These are phyloP conservation scores for Isabelozyma pseudorhagii DNA, from an alignment of 805 yeast genomes.

Conservation along the genomic window DNA sequence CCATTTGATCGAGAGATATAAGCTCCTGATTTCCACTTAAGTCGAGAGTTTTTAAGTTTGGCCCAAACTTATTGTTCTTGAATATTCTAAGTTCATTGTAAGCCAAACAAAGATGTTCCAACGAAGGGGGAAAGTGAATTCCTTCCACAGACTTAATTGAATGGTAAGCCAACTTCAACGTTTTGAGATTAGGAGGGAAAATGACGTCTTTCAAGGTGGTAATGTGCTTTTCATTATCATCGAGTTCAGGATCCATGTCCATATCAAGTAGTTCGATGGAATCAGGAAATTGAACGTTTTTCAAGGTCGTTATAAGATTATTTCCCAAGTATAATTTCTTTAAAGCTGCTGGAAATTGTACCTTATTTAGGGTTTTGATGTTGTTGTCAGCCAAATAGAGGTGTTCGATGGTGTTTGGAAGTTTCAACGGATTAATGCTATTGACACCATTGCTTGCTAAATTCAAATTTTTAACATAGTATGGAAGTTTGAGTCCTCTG, in stretches of 20 bases:
- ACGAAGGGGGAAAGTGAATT: slow-evolving; percentile 34
- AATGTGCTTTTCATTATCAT: slow-evolving; percentile 40
- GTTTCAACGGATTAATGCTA: slow-evolving; percentile 42
- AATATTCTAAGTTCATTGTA: slow-evolving; percentile 38
- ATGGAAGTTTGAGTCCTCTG: slow-evolving; percentile 40
- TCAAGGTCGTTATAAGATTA: slow-evolving; percentile 41
- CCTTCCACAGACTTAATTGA: slow-evolving; percentile 35
- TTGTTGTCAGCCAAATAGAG: slow-evolving; percentile 37
- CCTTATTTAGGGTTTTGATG: slow-evolving; percentile 43
- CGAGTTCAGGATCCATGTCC: slow-evolving; percentile 39
- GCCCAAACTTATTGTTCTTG: slow-evolving; percentile 35
- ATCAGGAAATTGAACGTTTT: slow-evolving; percentile 40
- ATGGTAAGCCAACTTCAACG: slow-evolving; percentile 37
- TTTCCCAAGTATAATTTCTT: slow-evolving; percentile 38
- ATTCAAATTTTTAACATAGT: slow-evolving; percentile 25
- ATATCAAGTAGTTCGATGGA: slow-evolving; percentile 37
- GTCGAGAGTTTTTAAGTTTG: slow-evolving; percentile 29
- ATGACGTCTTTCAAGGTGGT: slow-evolving; percentile 40
- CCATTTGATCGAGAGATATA: slow-evolving; percentile 31
- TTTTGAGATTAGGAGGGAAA: slow-evolving; percentile 33
- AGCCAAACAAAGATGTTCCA: slow-evolving; percentile 30
- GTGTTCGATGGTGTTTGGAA: slow-evolving; percentile 38
- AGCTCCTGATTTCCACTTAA: slow-evolving; percentile 42
- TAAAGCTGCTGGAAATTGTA: slow-evolving; percentile 33
- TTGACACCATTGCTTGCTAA: slow-evolving; percentile 40